Conservation (phyloP, 208 protist genomes). For the Wallacemonas rigidus region DNA sequence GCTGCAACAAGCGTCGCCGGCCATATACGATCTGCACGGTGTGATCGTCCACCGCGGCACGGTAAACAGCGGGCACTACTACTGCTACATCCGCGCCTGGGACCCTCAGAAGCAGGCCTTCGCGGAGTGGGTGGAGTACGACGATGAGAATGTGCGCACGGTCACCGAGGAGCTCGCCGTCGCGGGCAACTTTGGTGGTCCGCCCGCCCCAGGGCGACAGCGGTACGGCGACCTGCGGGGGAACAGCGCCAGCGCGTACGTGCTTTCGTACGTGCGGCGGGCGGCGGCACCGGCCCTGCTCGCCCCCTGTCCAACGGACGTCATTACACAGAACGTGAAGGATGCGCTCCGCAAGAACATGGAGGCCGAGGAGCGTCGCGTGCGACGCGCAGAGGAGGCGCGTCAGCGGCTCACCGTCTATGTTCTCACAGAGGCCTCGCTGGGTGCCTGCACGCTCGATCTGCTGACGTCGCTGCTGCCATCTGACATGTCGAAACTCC, state of each 20-base stretch:
- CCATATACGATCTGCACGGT: conserved; percentile 85
- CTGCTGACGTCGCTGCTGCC: conserved; percentile 57
- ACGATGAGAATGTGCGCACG: conserved; percentile 72
- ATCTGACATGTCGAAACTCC: conserved; percentile 29
- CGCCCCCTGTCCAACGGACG: conserved; percentile 54
- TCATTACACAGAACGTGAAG: conserved; percentile 62
- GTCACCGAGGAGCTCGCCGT: conserved; percentile 68
- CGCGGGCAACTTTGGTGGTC: conserved; percentile 67
- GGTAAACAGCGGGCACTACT: conserved; percentile 90
- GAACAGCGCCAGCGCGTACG: conserved; percentile 68
- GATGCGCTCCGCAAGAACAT: conserved; percentile 55
- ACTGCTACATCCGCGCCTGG: conserved; percentile 88
- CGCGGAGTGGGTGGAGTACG: conserved; percentile 84
- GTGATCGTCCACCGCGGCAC: conserved; percentile 90
- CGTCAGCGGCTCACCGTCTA: conserved; percentile 43
- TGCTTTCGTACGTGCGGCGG: conserved; percentile 83
- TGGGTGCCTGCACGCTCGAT: conserved; percentile 38
- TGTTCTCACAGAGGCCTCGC: conserved; percentile 55
- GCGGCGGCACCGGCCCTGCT: conserved; percentile 60
- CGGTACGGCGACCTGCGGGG: conserved; percentile 21
- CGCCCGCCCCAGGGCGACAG: conserved; percentile 17
- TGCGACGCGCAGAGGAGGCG: conserved; percentile 43
- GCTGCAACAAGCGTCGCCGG: conserved; percentile 40
- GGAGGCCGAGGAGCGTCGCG: conserved; percentile 49
- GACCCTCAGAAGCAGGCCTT: conserved; percentile 51